A percentile compares a stretch with the other conserved stretches of the same genome.
phyloP scores from a whole-genome alignment of 2,329 filamentous ascomycete species.

The Simplicillium sp. region DNA sequence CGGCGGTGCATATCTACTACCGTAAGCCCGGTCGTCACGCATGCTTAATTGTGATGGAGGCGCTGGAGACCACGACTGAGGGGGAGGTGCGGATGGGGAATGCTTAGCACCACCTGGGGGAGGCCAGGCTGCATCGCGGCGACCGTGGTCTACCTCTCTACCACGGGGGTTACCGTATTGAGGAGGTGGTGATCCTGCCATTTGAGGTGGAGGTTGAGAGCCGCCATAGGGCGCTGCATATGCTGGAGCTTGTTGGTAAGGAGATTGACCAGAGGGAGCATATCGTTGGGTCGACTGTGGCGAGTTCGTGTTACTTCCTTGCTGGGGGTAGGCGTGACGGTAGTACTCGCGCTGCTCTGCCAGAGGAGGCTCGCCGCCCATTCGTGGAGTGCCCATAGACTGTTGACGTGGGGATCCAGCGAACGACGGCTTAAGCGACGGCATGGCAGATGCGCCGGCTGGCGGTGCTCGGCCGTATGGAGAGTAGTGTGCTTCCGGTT shows the following conservation, averaged over 20 bases:
- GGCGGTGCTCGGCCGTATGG: constrained; percentile 28
- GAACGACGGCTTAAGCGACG: constrained; percentile 43
- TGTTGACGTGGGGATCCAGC: constrained; percentile 41
- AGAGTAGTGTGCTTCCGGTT: constrained; percentile 37
- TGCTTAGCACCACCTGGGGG: constrained; percentile 21
- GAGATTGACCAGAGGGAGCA: constrained; percentile 28
- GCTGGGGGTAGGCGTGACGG: constrained; percentile 25
- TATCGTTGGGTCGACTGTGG: constrained; percentile 39
- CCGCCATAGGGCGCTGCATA: constrained; percentile 27
- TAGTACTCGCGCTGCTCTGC: constrained; percentile 40
- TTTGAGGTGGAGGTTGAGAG: constrained; percentile 26
- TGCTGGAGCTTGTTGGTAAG: constrained; percentile 32
- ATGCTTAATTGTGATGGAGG: constrained; percentile 19
- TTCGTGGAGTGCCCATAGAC: constrained; percentile 34
- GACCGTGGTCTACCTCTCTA: constrained; percentile 3
- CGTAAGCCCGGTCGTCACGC: constrained; percentile 27
- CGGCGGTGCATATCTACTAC: constrained; percentile 23
- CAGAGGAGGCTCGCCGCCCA: constrained; percentile 20
- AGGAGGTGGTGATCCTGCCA: constrained; percentile 39
- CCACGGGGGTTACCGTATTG: constrained; percentile 33
- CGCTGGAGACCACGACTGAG: constrained; percentile 23
- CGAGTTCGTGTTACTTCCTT: constrained; percentile 29
- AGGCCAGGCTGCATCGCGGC: constrained; percentile 15
- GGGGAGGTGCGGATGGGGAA: constrained; percentile 20
- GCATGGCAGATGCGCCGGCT: constrained; percentile 36